phyloP scores from a whole-genome alignment of 2,329 filamentous ascomycete species.

The Penicillium capsulatum region DNA sequence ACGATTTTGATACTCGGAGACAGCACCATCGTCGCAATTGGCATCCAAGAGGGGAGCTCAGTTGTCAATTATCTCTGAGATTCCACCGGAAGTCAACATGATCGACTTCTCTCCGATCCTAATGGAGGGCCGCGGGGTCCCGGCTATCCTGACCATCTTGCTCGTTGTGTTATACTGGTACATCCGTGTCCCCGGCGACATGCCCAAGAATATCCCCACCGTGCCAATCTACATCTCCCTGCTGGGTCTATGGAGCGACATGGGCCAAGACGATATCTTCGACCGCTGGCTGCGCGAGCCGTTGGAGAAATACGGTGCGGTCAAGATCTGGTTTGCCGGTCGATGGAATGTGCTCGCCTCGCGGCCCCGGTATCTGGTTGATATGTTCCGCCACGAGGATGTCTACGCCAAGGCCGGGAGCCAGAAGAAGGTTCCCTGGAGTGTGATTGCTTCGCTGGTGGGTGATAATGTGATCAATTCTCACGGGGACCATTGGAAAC shows the following conservation, averaged over 20 bases:
- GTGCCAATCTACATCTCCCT: slow-evolving; percentile 27
- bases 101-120: slow-evolving; percentile 4
- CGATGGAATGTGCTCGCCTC: slow-evolving; percentile 50
- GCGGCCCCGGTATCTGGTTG: slow-evolving; percentile 42
- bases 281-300: slow-evolving; percentile 23
- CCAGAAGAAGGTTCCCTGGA: slow-evolving; percentile 41
- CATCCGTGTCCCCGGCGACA: slow-evolving; percentile 17
- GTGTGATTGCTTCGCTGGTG: slow-evolving; percentile 37
- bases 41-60: no score
- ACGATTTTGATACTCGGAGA: no score
- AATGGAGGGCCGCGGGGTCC: slow-evolving; percentile 2
- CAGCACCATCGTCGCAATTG: no score
- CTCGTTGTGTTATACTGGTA: slow-evolving; percentile 20
- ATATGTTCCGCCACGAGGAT: slow-evolving; percentile 35
- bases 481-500: slow-evolving; percentile 36
- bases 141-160: slow-evolving; percentile 6
- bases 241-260: slow-evolving; percentile 24
- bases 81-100: slow-evolving; percentile 3
- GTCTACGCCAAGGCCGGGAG: slow-evolving; percentile 40
- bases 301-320: slow-evolving; percentile 38
- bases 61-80: neutral
- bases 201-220: slow-evolving; percentile 20
- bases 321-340: slow-evolving; percentile 49
- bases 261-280: slow-evolving; percentile 25
- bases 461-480: slow-evolving; percentile 44